A percentile compares a stretch with the other conserved stretches of the same genome.
These are phyloP conservation scores for Antrodiella citrinella DNA, from an alignment of 768 basidiomycete species.

Conservation along the genomic window DNA sequence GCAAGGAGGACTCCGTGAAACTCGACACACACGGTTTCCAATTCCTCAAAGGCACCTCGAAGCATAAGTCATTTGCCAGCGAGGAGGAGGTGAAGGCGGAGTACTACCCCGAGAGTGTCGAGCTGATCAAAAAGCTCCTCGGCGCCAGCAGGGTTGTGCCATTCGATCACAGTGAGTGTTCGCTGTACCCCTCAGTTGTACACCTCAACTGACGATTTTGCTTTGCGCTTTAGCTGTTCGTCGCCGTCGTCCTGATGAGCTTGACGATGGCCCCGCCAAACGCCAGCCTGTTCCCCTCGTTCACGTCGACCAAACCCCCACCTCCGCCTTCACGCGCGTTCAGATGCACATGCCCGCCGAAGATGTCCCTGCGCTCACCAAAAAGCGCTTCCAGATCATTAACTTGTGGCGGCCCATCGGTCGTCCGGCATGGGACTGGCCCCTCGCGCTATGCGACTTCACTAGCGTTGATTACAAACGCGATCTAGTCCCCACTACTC, in stretches of 20 bases:
- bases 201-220: not conserved
- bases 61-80: conserved; percentile 39
- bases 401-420: conserved; percentile 49
- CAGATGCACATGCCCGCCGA: conserved; percentile 32
- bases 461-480: conserved; percentile 29
- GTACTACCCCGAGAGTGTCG: conserved; percentile 56
- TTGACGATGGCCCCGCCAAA: conserved; percentile 28
- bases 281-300: conserved; percentile 35
- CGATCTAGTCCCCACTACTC: conserved; percentile 30
- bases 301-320: conserved; percentile 40
- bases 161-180: conserved; percentile 53
- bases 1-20: conserved; percentile 34
- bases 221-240: conserved; percentile 29
- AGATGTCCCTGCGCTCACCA: conserved; percentile 30
- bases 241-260: conserved; percentile 29
- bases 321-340: conserved; percentile 33
- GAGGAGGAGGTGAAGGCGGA: conserved; percentile 44
- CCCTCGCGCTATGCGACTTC: conserved; percentile 41
- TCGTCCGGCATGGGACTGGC: conserved; percentile 38
- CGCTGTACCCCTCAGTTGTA: not conserved
- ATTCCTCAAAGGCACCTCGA: conserved; percentile 30
- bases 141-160: conserved; percentile 54
- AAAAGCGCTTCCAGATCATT: conserved; percentile 42
- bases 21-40: conserved; percentile 49
- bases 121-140: conserved; percentile 49